These are phyloP conservation scores for Macaranga tanarius DNA, from an alignment of 441 rosid genomes.

Conservation along the genomic window DNA sequence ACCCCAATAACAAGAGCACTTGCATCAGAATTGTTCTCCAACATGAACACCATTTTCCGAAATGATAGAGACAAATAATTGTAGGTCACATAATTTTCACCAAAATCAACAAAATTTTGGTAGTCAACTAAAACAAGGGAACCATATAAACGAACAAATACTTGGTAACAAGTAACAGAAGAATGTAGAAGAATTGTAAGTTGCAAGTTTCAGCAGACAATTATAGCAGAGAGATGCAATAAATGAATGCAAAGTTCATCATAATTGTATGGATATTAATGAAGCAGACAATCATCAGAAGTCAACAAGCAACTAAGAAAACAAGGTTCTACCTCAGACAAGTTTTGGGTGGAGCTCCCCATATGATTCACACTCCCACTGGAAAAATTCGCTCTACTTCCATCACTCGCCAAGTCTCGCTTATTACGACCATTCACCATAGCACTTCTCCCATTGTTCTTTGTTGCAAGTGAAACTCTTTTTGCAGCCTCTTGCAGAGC, in stretches of 20 bases:
- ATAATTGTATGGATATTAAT: not conserved
- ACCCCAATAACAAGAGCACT: not conserved
- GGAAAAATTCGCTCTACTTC: constrained; percentile 26
- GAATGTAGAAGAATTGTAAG: not conserved
- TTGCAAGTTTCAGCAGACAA: not conserved
- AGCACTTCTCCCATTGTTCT: constrained; percentile 48
- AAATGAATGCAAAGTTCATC: not conserved
- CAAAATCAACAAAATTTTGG: not conserved
- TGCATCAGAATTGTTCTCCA: not conserved
- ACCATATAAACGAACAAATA: not conserved
- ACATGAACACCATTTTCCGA: not conserved
- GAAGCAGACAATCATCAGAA: constrained; percentile 1
- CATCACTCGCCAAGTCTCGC: constrained; percentile 35
- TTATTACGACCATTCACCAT: constrained; percentile 44
- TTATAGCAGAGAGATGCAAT: not conserved
- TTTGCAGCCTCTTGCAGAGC: constrained; percentile 72
- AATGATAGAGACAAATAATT: not conserved
- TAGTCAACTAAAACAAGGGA: not conserved
- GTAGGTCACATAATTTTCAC: not conserved
- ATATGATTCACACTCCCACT: constrained; percentile 30
- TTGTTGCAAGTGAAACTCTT: constrained; percentile 55
- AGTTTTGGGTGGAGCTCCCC: constrained; percentile 33
- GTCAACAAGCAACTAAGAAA: not conserved
- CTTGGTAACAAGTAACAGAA: not conserved
- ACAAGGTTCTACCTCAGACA: constrained; percentile 58